phyloP scores from a whole-genome alignment of 352 stramenopile species.

The Globisporangium alternatum region DNA sequence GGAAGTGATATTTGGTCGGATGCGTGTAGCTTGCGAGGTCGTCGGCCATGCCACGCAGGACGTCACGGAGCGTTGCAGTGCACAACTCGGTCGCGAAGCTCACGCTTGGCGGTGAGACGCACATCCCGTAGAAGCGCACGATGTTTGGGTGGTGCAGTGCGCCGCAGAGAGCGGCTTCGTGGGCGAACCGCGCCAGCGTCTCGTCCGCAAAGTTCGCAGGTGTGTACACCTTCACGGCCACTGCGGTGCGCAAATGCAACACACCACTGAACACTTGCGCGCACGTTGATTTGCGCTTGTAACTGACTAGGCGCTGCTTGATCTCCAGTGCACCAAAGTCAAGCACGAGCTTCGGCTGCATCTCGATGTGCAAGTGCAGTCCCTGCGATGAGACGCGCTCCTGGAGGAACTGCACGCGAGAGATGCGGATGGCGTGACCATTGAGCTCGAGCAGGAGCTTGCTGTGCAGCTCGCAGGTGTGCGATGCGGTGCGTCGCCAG shows the following conservation, averaged over 20 bases:
- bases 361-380: constrained; percentile 47
- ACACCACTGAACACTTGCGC: not conserved
- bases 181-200: constrained; percentile 25
- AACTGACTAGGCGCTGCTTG: not conserved
- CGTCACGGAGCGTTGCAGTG: not conserved
- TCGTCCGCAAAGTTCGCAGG: not conserved
- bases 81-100: constrained; percentile 21
- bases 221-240: constrained; percentile 3
- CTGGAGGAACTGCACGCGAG: constrained; percentile 16
- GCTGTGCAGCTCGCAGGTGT: constrained; percentile 28
- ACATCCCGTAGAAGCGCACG: constrained; percentile 8
- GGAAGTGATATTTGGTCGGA: not conserved
- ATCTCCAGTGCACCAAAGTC: constrained; percentile 28
- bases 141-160: constrained; percentile 35
- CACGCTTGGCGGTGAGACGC: not conserved
- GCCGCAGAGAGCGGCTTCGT: constrained; percentile 28
- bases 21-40: not conserved
- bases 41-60: not conserved
- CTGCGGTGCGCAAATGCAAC: not conserved
- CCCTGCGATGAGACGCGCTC: constrained; percentile 38
- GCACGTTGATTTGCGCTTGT: not conserved
- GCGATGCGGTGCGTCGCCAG: constrained; percentile 33
- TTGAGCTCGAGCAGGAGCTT: constrained; percentile 20
- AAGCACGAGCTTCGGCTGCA: constrained; percentile 49
- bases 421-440: not conserved